phyloP scores from a whole-genome alignment of 352 stramenopile species.

The Phytophthora aleatoria region DNA sequence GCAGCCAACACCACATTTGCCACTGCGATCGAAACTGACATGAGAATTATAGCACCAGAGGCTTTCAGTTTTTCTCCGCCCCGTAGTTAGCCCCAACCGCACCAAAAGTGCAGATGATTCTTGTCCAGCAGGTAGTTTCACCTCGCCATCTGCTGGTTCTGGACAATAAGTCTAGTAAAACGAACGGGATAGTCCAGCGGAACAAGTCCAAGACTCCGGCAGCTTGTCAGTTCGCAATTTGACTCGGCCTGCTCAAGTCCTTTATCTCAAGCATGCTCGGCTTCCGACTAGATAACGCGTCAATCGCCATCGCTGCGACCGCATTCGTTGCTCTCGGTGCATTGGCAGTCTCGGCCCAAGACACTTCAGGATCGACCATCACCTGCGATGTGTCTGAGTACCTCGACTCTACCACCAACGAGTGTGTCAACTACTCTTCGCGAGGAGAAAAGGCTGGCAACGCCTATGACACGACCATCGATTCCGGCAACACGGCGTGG shows the following conservation, averaged over 20 bases:
- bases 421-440: conserved; percentile 49
- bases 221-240: neutral
- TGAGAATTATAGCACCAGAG: too few species aligned
- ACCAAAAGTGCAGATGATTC: conserved; percentile 1
- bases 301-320: neutral
- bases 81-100: neutral
- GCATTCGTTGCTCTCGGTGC: neutral
- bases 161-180: neutral
- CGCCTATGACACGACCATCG: conserved; percentile 20
- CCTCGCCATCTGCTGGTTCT: neutral
- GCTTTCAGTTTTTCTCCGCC: neutral
- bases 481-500: conserved; percentile 44
- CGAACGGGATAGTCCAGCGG: neutral
- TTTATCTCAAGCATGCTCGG: neutral
- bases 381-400: conserved; percentile 8
- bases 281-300: neutral
- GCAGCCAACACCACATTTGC: too few species aligned
- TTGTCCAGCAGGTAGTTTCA: neutral
- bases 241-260: neutral
- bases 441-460: conserved; percentile 32
- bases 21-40: too few species aligned
- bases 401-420: conserved; percentile 14
- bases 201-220: neutral
- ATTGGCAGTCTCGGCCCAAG: neutral
- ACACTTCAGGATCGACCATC: neutral